phyloP scores from a whole-genome alignment of 345 rosid genomes.

The Capsella bursapastoris region DNA sequence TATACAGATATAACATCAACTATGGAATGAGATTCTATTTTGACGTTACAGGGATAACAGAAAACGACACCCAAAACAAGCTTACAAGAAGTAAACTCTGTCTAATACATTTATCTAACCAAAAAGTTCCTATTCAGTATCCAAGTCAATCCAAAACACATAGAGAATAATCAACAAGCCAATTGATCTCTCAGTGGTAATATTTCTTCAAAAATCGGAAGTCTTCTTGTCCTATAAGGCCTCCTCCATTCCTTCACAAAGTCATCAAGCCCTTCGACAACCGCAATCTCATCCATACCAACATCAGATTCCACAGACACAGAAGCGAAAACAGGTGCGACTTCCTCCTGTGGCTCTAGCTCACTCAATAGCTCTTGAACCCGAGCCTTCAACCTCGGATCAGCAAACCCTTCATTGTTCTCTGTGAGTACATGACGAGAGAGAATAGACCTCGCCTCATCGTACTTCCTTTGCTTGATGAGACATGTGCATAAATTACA shows the following conservation, averaged over 20 bases:
- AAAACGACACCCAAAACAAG: conserved; percentile 19
- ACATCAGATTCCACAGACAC: conserved; percentile 42
- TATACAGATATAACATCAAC: conserved; percentile 5
- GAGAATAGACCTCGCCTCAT: conserved; percentile 60
- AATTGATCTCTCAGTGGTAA: conserved; percentile 80
- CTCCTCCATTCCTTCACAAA: conserved; percentile 65
- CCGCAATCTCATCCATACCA: conserved; percentile 50
- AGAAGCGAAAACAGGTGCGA: conserved; percentile 7
- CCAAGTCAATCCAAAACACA: conserved; percentile 24
- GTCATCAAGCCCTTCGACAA: conserved; percentile 64
- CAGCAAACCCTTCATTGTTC: conserved; percentile 55
- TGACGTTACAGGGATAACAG: neutral
- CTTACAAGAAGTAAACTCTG: conserved; percentile 43
- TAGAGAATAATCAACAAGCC: conserved; percentile 60
- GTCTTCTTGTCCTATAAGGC: conserved; percentile 70
- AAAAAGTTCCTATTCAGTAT: conserved; percentile 20
- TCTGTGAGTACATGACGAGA: conserved; percentile 49
- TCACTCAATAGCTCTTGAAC: conserved; percentile 57
- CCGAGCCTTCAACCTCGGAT: conserved; percentile 56
- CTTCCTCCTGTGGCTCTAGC: conserved; percentile 40
- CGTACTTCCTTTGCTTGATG: conserved; percentile 60
- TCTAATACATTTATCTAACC: conserved; percentile 17
- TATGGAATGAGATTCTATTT: conserved; percentile 4
- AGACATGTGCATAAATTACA: conserved; percentile 79
- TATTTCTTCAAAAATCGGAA: conserved; percentile 88